Base-by-base conservation (phyloP, 2,329 filamentous ascomycete species). In the Colletotrichum eremochloae region DNA sequence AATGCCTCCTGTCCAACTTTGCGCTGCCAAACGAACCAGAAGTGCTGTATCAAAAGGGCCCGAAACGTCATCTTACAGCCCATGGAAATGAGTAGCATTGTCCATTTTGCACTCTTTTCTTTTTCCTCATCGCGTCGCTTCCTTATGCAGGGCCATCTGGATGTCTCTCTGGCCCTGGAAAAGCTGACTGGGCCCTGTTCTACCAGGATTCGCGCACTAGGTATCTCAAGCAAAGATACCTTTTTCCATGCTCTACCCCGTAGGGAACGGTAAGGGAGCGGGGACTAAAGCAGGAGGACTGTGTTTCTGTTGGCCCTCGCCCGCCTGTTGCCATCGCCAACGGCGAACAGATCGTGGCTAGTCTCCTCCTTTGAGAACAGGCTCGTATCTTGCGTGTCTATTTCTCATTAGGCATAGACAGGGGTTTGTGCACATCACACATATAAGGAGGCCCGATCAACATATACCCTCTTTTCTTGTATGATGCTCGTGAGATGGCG, bases 71-170 rank as follows among this genome's bases (percentile, higher is more conserved):
- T 40, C 24, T 44, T n/a, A 36, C 38, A 20, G 29, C 61, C 42
- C 33, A 42, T 31, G 60, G n/a, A 42, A 31, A 63, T 18, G n/a
- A n/a, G 46, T 14, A 18, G 31, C 11, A 44, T 31, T 36, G 12
- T 29, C 1, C 18, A 50, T 7, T 8, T 52, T 50, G 55, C 48
- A 40, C 20, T 33, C 48, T n/a, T 72, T 69, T 58, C 69, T 64
- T 72, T 48, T 69, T 64, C 46, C 20, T 55, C 33, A 33, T 50
- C 55, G 58, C 58, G 46, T 44, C 53, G 42, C 65, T 72, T 69
- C 63, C 46, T 29, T 33, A 72, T 69, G 66, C 60, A 64, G 56
- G 53, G 52, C 58, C 36, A 60, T 50, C 63, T 42, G 48, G 29
- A 20, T 69, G 60, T 65, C 48, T 69, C 48, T 60, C 46, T 9